These are phyloP conservation scores for Paramecium bursaria DNA, from an alignment of 73 alveolate genomes.

Conservation along the genomic window DNA sequence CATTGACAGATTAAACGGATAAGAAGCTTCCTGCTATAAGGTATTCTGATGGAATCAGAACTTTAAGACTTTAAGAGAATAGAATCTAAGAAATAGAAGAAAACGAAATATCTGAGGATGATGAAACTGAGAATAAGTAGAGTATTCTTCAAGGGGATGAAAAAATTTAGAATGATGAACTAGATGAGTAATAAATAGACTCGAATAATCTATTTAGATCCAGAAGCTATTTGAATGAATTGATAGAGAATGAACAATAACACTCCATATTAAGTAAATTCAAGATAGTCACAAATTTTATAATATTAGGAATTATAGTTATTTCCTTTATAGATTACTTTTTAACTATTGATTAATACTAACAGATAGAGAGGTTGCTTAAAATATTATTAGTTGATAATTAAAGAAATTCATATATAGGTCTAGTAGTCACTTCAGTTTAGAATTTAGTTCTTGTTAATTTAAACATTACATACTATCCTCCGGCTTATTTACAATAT, in stretches of 20 bases:
- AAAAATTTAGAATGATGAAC: constrained; percentile 35
- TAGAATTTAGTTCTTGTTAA: background rate
- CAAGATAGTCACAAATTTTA: constrained; percentile 42
- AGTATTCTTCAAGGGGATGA: constrained; percentile 31
- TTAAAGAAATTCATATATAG: background rate
- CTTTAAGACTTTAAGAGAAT: constrained; percentile 22
- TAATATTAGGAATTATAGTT: constrained; percentile 8
- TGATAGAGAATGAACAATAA: constrained; percentile 17
- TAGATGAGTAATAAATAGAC: background rate
- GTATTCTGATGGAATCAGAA: constrained; percentile 23
- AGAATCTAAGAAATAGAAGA: constrained; percentile 47
- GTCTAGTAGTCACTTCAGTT: background rate
- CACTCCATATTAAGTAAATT: constrained; percentile 6
- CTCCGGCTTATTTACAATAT: background rate
- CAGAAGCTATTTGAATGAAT: constrained; percentile 34
- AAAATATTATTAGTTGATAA: constrained; percentile 7
- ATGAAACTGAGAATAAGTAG: constrained; percentile 19
- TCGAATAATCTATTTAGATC: constrained; percentile 45
- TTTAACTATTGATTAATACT: constrained; percentile 38
- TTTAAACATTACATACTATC: background rate
- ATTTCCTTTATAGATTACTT: constrained; percentile 56
- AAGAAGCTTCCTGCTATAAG: background rate
- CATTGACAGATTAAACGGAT: constrained; percentile 3
- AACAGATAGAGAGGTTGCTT: constrained; percentile 13
- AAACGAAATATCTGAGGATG: constrained; percentile 46